phyloP scores from a whole-genome alignment of 176 grass and related monocot species.

The sorghum (Sorghum bicolor) region DNA sequence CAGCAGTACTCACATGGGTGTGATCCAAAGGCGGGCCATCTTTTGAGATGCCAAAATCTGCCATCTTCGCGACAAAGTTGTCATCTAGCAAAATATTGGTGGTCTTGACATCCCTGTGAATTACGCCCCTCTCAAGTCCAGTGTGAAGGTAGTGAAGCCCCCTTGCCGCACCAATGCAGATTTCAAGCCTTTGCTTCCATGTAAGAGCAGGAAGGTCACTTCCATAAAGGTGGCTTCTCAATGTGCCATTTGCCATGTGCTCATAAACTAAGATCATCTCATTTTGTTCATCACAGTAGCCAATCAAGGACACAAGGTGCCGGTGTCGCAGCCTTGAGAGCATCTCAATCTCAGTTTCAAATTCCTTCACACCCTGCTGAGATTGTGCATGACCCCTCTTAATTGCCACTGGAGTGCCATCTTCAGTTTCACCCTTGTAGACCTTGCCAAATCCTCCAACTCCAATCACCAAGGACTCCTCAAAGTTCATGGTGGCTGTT shows the following conservation, averaged over 20 bases:
- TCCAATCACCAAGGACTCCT: slow-evolving; percentile 79
- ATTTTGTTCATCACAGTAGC: slow-evolving; percentile 81
- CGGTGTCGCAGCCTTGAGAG: slow-evolving; percentile 90
- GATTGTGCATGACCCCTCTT: slow-evolving; percentile 74
- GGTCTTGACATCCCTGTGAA: slow-evolving; percentile 96
- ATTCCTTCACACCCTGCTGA: slow-evolving; percentile 82
- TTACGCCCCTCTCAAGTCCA: slow-evolving; percentile 76
- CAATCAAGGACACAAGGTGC: slow-evolving; percentile 86
- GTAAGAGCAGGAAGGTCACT: slow-evolving; percentile 57
- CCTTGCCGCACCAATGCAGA: slow-evolving; percentile 77
- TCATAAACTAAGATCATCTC: slow-evolving; percentile 98
- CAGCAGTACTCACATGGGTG: slow-evolving; percentile 94
- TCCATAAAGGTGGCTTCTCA: slow-evolving; percentile 85
- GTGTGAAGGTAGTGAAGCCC: slow-evolving; percentile 97
- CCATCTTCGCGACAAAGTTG: slow-evolving; percentile 79
- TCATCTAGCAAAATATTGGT: slow-evolving; percentile 88
- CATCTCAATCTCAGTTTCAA: slow-evolving; percentile 94
- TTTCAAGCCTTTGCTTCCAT: slow-evolving; percentile 85
- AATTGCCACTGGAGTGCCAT: slow-evolving; percentile 57
- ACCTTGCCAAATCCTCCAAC: slow-evolving; percentile 96
- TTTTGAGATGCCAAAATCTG: slow-evolving; percentile 91
- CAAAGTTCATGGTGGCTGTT: slow-evolving; percentile 78
- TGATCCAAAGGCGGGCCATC: slow-evolving; percentile 86
- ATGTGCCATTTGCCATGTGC: slow-evolving; percentile 89
- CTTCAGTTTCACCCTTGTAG: slow-evolving; percentile 65